Evolutionary conservation across 331 rosid species (phyloP), one percentile per base, ranked within the genome.

Genomic region (Pyrus hybrid): DNA sequence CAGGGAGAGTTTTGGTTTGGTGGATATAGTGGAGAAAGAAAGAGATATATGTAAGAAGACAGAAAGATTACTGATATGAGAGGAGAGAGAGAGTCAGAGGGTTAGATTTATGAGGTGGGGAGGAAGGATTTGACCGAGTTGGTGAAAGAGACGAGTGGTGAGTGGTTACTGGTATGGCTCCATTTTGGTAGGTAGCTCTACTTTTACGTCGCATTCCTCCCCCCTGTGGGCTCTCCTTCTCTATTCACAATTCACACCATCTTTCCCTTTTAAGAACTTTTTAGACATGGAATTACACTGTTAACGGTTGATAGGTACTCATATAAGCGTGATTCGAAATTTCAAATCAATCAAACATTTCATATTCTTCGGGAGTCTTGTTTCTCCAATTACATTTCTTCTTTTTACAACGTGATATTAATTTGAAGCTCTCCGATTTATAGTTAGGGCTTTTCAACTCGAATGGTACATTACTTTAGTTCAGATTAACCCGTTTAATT

Each of bases 91-190:
- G 69, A 22, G 70, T n/a, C n/a, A n/a, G n/a, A n/a, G 30, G 53
- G 6, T 41, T 35, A 4, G 37, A 14, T 58, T 64, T 6, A 72
- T 51, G 65, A 37, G 73, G 51, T 21, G 75, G 26, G 21, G 32
- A 32, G 63, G 76, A 37, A 37, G 83, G 83, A 83, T 77, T 81
- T 89, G 93, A 87, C 89, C 85, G 81, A 81, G 84, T 79, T 67
- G 90, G 86, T 86, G 76, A 81, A 86, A 76, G 68, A 83, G 91
- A 77, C 79, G 80, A 87, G 90, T 85, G 86, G 91, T 82, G 64
- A 84, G 84, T 80, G 83, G 85, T 80, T 84, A 76, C 78, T 67
- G 79, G 78, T 83, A 57, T 82, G 82, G 71, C 83, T 74, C 78
- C 74, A 68, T 66, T 85, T 73, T 85, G 86, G 85, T 85, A 68